Evolutionary conservation across 2,329 filamentous ascomycete species (phyloP).

Genomic region (Lasiodiplodia hormozganensis): DNA sequence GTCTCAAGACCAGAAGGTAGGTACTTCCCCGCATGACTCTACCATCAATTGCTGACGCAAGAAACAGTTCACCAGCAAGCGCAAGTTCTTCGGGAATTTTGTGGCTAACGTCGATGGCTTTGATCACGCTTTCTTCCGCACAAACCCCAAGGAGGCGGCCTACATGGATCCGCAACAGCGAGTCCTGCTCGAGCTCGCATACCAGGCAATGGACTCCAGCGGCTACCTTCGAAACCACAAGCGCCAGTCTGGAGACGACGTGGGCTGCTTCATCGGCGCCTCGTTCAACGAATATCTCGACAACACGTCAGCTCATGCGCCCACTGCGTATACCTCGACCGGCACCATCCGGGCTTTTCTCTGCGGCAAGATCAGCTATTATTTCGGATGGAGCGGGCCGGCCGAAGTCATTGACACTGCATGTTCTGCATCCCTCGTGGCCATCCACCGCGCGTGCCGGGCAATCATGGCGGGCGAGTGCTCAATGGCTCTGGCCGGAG

Average conservation of each 20-base stretch:
- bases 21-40: too few species aligned
- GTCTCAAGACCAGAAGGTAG: neutral
- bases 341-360: conserved; percentile 35
- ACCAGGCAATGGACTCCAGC: conserved; percentile 35
- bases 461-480: conserved; percentile 30
- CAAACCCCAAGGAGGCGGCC: conserved; percentile 31
- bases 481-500: conserved; percentile 30
- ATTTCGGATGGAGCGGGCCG: conserved; percentile 41
- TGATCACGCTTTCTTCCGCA: conserved; percentile 35
- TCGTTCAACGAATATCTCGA: conserved; percentile 30
- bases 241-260: conserved; percentile 31
- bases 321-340: neutral
- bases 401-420: conserved; percentile 42
- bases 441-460: conserved; percentile 39
- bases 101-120: conserved; percentile 31
- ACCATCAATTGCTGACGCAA: too few species aligned
- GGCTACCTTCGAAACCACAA: conserved; percentile 25
- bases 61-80: neutral
- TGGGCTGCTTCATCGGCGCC: conserved; percentile 36
- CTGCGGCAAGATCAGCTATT: conserved; percentile 39
- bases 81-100: conserved; percentile 29
- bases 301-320: neutral
- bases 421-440: conserved; percentile 39
- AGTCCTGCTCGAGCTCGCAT: conserved; percentile 32
- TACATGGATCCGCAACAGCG: conserved; percentile 36